phyloP scores from a whole-genome alignment of 2,329 filamentous ascomycete genomes.

The Neurospora sp. region DNA sequence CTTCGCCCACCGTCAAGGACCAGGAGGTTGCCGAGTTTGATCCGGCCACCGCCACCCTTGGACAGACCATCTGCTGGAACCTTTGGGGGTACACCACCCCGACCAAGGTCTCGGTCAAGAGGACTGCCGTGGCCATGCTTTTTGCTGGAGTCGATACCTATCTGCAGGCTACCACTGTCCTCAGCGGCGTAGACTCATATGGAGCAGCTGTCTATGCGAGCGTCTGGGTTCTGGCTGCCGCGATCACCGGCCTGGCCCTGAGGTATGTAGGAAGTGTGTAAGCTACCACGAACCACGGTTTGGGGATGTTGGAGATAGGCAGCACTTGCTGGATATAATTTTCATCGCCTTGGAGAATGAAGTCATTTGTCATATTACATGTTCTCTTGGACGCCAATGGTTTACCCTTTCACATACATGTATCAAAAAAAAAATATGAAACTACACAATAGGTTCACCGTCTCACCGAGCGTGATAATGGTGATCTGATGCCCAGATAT shows the following conservation, averaged over 20 bases:
- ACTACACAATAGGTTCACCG: neutral
- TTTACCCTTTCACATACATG: neutral
- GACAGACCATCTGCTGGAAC: constrained; percentile 63
- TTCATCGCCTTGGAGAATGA: neutral
- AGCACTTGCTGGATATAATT: neutral
- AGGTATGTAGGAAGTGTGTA: constrained; percentile 41
- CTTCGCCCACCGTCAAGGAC: constrained; percentile 38
- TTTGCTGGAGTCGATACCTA: constrained; percentile 51
- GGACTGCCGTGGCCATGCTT: constrained; percentile 50
- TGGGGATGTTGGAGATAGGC: neutral
- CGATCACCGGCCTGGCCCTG: constrained; percentile 47
- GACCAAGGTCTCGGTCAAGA: constrained; percentile 52
- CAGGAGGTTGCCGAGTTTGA: constrained; percentile 46
- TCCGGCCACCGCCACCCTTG: constrained; percentile 52
- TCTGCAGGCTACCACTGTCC: constrained; percentile 53
- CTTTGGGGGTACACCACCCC: constrained; percentile 58
- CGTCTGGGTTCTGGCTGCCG: constrained; percentile 61
- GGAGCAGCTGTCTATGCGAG: constrained; percentile 65
- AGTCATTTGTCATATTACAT: neutral
- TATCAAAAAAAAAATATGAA: neutral
- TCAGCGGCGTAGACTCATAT: constrained; percentile 57
- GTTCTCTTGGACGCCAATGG: neutral
- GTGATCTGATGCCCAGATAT: neutral
- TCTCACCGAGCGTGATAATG: neutral
- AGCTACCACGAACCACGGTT: constrained; percentile 8